Evolutionary conservation across 345 rosid species (phyloP).

Genomic region (Salix purpurea): DNA sequence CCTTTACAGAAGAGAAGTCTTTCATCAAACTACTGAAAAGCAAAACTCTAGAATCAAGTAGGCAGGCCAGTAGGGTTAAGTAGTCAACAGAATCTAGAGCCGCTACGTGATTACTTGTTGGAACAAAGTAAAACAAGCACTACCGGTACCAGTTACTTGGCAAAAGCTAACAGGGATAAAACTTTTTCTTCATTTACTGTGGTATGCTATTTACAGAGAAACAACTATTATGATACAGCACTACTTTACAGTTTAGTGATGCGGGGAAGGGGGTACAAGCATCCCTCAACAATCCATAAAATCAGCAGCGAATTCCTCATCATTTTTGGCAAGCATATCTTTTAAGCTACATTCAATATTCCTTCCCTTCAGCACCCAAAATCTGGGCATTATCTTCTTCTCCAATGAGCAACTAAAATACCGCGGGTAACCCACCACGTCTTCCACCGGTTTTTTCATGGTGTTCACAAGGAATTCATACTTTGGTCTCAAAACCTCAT

Average conservation of each 20-base stretch:
- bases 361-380: constrained; percentile 57
- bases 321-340: constrained; percentile 75
- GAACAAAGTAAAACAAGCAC: too few species aligned
- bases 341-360: constrained; percentile 60
- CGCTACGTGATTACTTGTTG: too few species aligned
- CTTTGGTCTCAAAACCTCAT: constrained; percentile 71
- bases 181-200: neutral
- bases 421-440: constrained; percentile 69
- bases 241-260: neutral
- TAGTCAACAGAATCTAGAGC: too few species aligned
- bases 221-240: neutral
- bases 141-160: too few species aligned
- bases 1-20: too few species aligned
- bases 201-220: too few species aligned
- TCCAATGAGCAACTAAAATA: constrained; percentile 86
- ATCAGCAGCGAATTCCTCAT: constrained; percentile 73
- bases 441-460: constrained; percentile 61
- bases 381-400: constrained; percentile 81
- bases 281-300: constrained; percentile 45
- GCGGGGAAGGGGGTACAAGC: constrained; percentile 6
- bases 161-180: neutral
- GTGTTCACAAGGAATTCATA: constrained; percentile 56
- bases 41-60: too few species aligned
- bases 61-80: too few species aligned
- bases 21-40: too few species aligned